These are phyloP conservation scores for Penicillium sp. DNA, from an alignment of 2,329 filamentous ascomycete species.

Conservation along the genomic window DNA sequence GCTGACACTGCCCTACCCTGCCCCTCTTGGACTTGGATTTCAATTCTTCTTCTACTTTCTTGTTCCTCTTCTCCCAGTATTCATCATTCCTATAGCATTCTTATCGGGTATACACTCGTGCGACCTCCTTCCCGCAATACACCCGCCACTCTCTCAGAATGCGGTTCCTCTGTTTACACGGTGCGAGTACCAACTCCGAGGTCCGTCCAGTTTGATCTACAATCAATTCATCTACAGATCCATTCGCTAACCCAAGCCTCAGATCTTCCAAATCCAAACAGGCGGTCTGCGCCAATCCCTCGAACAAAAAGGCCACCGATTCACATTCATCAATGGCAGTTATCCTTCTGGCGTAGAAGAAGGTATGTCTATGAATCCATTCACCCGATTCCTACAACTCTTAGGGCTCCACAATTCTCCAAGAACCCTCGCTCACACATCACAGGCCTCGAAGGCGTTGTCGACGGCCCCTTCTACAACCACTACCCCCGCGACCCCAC, in stretches of 20 bases:
- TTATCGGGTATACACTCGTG: not conserved
- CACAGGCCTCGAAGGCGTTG: constrained; percentile 33
- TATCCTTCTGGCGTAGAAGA: constrained; percentile 28
- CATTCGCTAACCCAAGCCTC: not conserved
- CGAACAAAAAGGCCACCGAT: constrained; percentile 31
- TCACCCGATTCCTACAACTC: not conserved
- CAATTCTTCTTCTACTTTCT: not conserved
- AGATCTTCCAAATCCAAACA: constrained; percentile 41
- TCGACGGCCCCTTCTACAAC: constrained; percentile 36
- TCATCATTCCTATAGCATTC: not conserved
- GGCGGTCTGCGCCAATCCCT: constrained; percentile 33
- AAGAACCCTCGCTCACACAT: not conserved
- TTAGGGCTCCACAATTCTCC: not conserved
- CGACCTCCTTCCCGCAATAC: not conserved
- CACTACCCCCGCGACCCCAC: constrained; percentile 30
- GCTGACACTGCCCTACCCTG: not conserved
- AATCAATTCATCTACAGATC: not conserved
- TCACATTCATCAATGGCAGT: constrained; percentile 34
- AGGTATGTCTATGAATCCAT: constrained; percentile 20
- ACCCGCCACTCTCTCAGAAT: constrained; percentile 18
- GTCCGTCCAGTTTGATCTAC: constrained; percentile 18
- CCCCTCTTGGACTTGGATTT: not conserved
- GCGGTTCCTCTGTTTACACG: constrained; percentile 39
- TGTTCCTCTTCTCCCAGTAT: not conserved
- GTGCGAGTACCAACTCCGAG: constrained; percentile 35